A percentile compares a stretch with the other conserved stretches of the same genome.
phyloP scores from a whole-genome alignment of 495 filamentous ascomycete genomes.

The Podospora conica region DNA sequence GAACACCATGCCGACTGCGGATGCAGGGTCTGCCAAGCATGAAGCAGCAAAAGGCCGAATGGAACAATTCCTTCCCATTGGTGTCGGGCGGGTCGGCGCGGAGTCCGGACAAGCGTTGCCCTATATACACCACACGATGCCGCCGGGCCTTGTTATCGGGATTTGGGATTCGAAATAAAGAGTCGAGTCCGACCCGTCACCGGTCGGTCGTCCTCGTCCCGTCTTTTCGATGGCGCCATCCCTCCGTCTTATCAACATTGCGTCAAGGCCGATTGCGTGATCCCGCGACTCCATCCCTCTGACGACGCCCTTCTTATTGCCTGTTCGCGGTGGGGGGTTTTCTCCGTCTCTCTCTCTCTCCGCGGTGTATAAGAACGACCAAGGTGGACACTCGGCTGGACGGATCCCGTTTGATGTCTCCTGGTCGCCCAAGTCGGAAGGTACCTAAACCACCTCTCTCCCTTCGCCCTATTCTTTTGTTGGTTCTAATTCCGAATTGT shows the following conservation, averaged over 20 bases:
- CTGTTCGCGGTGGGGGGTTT: not conserved
- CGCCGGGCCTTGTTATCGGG: too few relatives aligned
- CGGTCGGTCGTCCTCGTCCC: slow-evolving; percentile 25
- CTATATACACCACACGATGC: too few relatives aligned
- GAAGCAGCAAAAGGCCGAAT: not conserved
- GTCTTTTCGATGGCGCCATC: slow-evolving; percentile 27
- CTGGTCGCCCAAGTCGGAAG: not conserved
- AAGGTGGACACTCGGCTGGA: not conserved
- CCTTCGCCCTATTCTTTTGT: not conserved
- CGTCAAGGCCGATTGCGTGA: slow-evolving; percentile 26
- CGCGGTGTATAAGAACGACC: not conserved
- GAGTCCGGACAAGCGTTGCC: not conserved
- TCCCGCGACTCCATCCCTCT: slow-evolving; percentile 8
- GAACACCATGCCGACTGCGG: slow-evolving; percentile 4
- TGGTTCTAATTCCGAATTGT: not conserved
- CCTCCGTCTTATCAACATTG: slow-evolving; percentile 10
- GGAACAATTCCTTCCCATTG: not conserved
- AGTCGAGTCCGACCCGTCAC: not conserved
- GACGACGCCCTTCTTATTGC: slow-evolving; percentile 3
- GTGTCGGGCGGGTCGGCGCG: not conserved
- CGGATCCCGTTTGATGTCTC: not conserved
- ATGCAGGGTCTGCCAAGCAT: not conserved
- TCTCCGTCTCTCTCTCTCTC: not conserved
- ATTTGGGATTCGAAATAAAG: too few relatives aligned
- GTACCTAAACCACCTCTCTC: not conserved